phyloP scores from a whole-genome alignment of 345 rosid species.

The Bruguiera parviflora region DNA sequence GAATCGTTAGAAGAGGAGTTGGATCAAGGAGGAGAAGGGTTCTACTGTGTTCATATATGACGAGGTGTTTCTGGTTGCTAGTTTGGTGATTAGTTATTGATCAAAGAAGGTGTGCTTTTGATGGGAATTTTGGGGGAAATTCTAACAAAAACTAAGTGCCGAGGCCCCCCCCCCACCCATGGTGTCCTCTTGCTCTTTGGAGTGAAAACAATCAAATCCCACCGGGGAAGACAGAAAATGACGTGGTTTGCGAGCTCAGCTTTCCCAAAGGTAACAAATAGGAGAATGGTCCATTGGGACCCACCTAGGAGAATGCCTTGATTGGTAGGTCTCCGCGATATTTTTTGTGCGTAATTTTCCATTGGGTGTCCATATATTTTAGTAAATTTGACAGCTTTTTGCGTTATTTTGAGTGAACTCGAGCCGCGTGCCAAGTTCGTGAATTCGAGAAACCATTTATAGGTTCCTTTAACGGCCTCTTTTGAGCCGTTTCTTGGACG shows the following conservation, averaged over 20 bases:
- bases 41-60: not conserved
- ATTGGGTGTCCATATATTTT: not conserved
- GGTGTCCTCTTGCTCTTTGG: slow-evolving; percentile 31
- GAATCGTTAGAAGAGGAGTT: not conserved
- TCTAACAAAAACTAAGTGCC: not conserved
- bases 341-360: slow-evolving; percentile 15
- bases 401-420: not conserved
- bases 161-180: slow-evolving; percentile 31
- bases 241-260: no score
- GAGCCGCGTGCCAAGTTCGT: no score
- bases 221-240: not conserved
- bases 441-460: no score
- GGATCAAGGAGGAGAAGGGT: slow-evolving; percentile 7
- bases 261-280: slow-evolving; percentile 17
- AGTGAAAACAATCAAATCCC: not conserved
- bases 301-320: slow-evolving; percentile 24
- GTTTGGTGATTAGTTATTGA: slow-evolving; percentile 26
- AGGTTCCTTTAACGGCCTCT: no score
- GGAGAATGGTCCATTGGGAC: slow-evolving; percentile 33
- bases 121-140: slow-evolving; percentile 24
- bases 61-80: not conserved
- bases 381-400: not conserved
- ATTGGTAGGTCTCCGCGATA: slow-evolving; percentile 10
- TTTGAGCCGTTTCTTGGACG: no score
- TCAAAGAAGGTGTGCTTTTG: slow-evolving; percentile 23